Evolutionary conservation across 139 green algal species (phyloP).

Genomic region (Chlamydomonas schloesseri): DNA sequence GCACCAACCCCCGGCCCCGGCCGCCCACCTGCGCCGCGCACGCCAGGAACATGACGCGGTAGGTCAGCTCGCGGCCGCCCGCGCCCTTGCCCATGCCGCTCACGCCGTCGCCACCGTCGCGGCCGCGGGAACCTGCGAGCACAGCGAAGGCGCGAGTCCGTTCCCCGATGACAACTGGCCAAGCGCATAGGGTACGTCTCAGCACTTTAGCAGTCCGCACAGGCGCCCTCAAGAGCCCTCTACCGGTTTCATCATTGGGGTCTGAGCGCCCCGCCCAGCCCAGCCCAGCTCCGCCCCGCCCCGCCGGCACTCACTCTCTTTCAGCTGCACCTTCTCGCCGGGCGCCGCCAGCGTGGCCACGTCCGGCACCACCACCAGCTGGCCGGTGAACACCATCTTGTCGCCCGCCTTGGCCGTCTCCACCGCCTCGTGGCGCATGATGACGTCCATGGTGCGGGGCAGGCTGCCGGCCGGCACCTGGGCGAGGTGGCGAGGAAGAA

Average conservation of each 20-base stretch:
- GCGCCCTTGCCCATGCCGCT: constrained; percentile 77
- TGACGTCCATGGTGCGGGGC: constrained; percentile 96
- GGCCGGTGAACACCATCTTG: constrained; percentile 92
- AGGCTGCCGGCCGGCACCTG: constrained; percentile 94
- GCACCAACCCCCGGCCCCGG: no score
- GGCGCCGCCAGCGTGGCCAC: constrained; percentile 76
- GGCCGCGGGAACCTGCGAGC: background rate
- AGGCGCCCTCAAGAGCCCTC: no score
- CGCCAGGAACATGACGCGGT: constrained; percentile 89
- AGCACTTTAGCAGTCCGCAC: no score
- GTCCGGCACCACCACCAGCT: constrained; percentile 96
- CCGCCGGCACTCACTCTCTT: constrained; percentile 15
- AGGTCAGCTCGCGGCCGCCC: constrained; percentile 93
- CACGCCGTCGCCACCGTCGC: constrained; percentile 71
- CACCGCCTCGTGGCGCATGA: constrained; percentile 93
- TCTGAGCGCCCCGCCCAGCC: no score
- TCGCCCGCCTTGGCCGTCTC: constrained; percentile 96
- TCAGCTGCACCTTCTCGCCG: constrained; percentile 60
- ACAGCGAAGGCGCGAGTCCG: no score
- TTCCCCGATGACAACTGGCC: no score
- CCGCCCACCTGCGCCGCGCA: constrained; percentile 52
- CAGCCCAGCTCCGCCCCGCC: background rate
- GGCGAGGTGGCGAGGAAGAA: background rate
- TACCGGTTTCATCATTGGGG: no score
- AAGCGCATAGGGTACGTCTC: no score